phyloP scores from a whole-genome alignment of 805 yeast species.

The Schizosaccharomyces lindneri region DNA sequence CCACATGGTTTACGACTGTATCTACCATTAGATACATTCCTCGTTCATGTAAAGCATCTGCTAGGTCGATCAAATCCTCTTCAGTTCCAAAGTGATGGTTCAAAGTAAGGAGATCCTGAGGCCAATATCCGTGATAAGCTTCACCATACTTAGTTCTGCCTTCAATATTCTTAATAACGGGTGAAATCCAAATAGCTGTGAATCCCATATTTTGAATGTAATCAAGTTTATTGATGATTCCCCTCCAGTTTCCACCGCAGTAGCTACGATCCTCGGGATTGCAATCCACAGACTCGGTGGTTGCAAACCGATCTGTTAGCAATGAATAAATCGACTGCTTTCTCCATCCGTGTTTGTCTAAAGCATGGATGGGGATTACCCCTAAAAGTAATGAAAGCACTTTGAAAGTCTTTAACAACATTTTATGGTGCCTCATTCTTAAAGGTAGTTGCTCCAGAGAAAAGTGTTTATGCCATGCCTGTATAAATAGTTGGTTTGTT shows the following conservation, averaged over 20 bases:
- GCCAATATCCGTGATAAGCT: conserved; percentile 4
- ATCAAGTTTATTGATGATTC: conserved; percentile 2
- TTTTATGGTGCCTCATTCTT: background rate
- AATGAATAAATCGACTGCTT: conserved; percentile 3
- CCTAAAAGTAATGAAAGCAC: background rate
- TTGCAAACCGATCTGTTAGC: conserved; percentile 4
- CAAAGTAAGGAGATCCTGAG: background rate
- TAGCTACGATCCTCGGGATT: conserved; percentile 1
- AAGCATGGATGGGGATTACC: background rate
- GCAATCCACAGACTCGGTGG: conserved; percentile 1
- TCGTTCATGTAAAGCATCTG: conserved; percentile 3
- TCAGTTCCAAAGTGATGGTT: conserved; percentile 2
- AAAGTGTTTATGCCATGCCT: background rate
- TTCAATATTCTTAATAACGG: conserved; percentile 3
- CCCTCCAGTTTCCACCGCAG: conserved; percentile 5
- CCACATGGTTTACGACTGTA: conserved; percentile 3
- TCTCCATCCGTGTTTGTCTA: conserved; percentile 2
- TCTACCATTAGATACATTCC: conserved; percentile 5
- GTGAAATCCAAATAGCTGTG: conserved; percentile 5
- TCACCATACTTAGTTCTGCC: conserved; percentile 2
- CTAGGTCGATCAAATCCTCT: conserved; percentile 1
- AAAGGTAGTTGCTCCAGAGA: background rate
- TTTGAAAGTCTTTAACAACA: background rate
- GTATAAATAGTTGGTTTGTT: background rate
- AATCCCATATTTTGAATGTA: conserved; percentile 5